Conservation (phyloP, 352 stramenopile species). For the Phytopythium cucurbitacearum region DNA sequence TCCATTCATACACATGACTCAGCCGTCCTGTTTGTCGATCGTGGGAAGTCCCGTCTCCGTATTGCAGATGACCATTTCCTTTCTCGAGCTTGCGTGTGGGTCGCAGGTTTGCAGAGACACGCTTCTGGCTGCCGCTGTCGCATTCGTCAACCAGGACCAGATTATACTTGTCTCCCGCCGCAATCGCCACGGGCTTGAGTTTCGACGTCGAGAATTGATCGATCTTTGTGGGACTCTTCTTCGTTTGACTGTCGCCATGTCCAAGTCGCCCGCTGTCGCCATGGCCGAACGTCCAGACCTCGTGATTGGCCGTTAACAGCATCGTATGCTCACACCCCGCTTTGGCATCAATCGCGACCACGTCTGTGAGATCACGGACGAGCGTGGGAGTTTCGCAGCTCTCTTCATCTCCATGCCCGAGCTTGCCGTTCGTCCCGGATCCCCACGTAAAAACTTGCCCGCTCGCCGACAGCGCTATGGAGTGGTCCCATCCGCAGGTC, state of each 20-base stretch:
- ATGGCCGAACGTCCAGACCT: conserved; percentile 80
- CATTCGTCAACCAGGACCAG: conserved; percentile 58
- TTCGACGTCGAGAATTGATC: conserved; percentile 47
- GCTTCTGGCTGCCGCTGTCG: not conserved
- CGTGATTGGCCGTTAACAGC: conserved; percentile 45
- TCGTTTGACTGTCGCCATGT: conserved; percentile 59
- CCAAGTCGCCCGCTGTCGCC: conserved; percentile 77
- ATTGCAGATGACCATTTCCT: no score
- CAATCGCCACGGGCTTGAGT: conserved; percentile 62
- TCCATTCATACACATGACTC: no score
- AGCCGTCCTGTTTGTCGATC: no score
- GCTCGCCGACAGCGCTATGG: conserved; percentile 52
- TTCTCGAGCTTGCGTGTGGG: no score
- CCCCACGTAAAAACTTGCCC: conserved; percentile 77
- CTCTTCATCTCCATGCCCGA: conserved; percentile 81
- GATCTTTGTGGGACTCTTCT: conserved; percentile 54
- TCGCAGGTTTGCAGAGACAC: no score
- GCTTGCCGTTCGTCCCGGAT: conserved; percentile 75
- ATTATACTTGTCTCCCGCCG: conserved; percentile 87
- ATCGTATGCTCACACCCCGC: conserved; percentile 80
- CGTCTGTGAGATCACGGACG: conserved; percentile 40
- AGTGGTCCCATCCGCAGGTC: conserved; percentile 82
- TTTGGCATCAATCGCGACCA: conserved; percentile 61
- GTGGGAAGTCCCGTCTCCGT: no score
- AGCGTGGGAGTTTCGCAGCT: conserved; percentile 59